phyloP scores from a whole-genome alignment of 2,329 filamentous ascomycete genomes.

The Pestalotiopsis sp. region DNA sequence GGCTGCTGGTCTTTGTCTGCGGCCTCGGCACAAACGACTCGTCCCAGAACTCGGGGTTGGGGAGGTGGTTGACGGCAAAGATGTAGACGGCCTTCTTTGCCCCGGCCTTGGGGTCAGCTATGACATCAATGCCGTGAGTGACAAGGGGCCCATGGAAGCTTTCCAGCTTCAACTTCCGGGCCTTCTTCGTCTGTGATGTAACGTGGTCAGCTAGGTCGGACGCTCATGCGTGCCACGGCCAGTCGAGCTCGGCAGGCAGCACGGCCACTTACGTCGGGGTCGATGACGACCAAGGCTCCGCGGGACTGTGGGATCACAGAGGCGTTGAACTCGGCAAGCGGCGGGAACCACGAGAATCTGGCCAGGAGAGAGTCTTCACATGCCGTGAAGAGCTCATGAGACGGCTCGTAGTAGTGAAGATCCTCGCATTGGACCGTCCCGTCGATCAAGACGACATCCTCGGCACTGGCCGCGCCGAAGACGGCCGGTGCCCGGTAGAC shows the following conservation, averaged over 20 bases:
- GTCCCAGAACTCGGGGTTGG: slow-evolving; percentile 44
- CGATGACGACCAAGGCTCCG: slow-evolving; percentile 54
- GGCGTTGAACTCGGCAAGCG: slow-evolving; percentile 42
- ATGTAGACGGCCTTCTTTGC: slow-evolving; percentile 54
- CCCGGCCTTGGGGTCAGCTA: slow-evolving; percentile 46
- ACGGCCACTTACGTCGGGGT: slow-evolving; percentile 41
- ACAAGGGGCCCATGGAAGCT: slow-evolving; percentile 56
- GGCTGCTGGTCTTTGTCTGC: slow-evolving; percentile 17
- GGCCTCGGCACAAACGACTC: not conserved
- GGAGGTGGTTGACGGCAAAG: slow-evolving; percentile 62
- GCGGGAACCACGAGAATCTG: slow-evolving; percentile 57
- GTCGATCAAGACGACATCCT: slow-evolving; percentile 42
- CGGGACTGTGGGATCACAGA: slow-evolving; percentile 34
- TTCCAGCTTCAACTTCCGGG: slow-evolving; percentile 48
- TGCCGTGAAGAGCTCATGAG: slow-evolving; percentile 55
- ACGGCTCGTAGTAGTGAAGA: slow-evolving; percentile 54
- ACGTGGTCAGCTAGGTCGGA: not conserved
- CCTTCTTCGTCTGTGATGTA: slow-evolving; percentile 44
- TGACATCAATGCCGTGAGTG: slow-evolving; percentile 64
- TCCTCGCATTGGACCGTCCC: slow-evolving; percentile 64
- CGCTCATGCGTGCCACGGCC: too few relatives aligned
- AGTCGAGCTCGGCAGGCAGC: slow-evolving; percentile 34
- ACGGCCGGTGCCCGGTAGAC: slow-evolving; percentile 17
- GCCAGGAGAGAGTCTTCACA: slow-evolving; percentile 49
- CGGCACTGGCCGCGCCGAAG: slow-evolving; percentile 26